phyloP scores from a whole-genome alignment of 768 basidiomycete genomes.

The Lactarius trivialis region DNA sequence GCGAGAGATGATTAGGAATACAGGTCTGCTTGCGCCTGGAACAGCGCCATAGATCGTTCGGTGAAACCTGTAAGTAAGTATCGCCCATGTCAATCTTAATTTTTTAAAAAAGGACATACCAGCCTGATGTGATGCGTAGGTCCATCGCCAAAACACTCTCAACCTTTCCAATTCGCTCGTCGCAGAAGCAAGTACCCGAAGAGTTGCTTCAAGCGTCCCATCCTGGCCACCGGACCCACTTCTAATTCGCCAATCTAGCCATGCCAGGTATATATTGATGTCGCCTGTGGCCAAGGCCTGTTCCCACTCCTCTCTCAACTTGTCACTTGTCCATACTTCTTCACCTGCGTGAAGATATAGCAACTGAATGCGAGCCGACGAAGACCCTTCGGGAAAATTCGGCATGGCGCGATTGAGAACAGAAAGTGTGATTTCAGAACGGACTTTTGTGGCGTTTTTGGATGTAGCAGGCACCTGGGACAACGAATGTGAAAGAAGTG shows the following conservation, averaged over 20 bases:
- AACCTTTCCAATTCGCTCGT: slow-evolving; percentile 45
- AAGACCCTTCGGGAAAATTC: slow-evolving; percentile 45
- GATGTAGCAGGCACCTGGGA: slow-evolving; percentile 54
- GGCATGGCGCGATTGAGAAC: slow-evolving; percentile 58
- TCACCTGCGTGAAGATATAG: slow-evolving; percentile 67
- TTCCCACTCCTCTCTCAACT: slow-evolving; percentile 63
- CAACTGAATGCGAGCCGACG: slow-evolving; percentile 47
- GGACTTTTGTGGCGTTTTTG: slow-evolving; percentile 61
- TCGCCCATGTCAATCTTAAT: neutral
- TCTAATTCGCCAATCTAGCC: slow-evolving; percentile 71
- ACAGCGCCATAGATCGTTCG: slow-evolving; percentile 70
- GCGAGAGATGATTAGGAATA: slow-evolving; percentile 33
- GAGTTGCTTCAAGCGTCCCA: slow-evolving; percentile 46
- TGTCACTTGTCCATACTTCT: slow-evolving; percentile 57
- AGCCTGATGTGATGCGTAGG: slow-evolving; percentile 55
- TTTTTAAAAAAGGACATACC: slow-evolving; percentile 38
- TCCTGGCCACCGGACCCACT: slow-evolving; percentile 42
- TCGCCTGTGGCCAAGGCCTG: slow-evolving; percentile 47
- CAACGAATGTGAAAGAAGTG: slow-evolving; percentile 55
- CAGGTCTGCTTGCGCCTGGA: slow-evolving; percentile 83
- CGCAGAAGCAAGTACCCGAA: slow-evolving; percentile 41
- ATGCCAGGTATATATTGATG: slow-evolving; percentile 65
- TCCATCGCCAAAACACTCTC: slow-evolving; percentile 65
- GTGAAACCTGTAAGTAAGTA: slow-evolving; percentile 46
- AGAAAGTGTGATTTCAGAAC: slow-evolving; percentile 64